A percentile compares a stretch with the other conserved stretches of the same genome.
Evolutionary conservation across 2,329 filamentous ascomycete genomes (phyloP).

Genomic region (Fusarium praegraminearum): DNA sequence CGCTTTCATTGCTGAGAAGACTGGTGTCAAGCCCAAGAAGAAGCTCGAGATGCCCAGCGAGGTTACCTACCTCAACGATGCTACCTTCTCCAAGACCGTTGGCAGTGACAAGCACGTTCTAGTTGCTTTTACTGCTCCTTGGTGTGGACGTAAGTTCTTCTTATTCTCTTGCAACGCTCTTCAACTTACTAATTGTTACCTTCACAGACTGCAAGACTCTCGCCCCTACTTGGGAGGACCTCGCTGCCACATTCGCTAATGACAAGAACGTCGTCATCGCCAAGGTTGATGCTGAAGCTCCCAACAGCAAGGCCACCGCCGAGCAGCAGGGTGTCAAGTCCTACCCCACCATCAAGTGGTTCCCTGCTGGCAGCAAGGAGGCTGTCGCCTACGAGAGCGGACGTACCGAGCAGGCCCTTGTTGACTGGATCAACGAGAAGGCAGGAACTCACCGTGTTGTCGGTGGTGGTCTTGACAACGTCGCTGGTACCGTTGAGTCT

Average conservation of each 20-base stretch:
- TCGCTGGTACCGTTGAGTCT: constrained; percentile 83
- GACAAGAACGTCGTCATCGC: constrained; percentile 87
- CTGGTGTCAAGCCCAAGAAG: constrained; percentile 82
- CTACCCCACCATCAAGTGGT: constrained; percentile 99
- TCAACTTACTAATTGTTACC: constrained; percentile 19
- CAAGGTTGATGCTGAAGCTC: constrained; percentile 94
- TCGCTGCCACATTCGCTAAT: constrained; percentile 82
- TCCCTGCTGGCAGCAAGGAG: constrained; percentile 84
- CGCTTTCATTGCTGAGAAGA: constrained; percentile 87
- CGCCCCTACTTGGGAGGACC: constrained; percentile 88
- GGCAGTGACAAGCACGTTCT: constrained; percentile 90
- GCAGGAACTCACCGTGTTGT: constrained; percentile 85
- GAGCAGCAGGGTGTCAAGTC: constrained; percentile 81
- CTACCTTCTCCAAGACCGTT: constrained; percentile 80
- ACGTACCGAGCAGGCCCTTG: constrained; percentile 79
- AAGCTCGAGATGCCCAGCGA: constrained; percentile 78
- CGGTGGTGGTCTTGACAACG: constrained; percentile 82
- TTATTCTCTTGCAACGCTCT: not conserved
- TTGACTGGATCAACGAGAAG: constrained; percentile 88
- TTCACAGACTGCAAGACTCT: constrained; percentile 92
- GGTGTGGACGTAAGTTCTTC: constrained; percentile 90
- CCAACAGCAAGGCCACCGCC: constrained; percentile 83
- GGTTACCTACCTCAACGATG: constrained; percentile 84
- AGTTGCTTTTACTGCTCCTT: constrained; percentile 97
- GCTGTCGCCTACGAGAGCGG: constrained; percentile 78